Percentiles rank a stretch among this genome's conserved stretches.
Conservation (phyloP, 2,329 filamentous ascomycete genomes). For the Triangularia verruculosa region DNA sequence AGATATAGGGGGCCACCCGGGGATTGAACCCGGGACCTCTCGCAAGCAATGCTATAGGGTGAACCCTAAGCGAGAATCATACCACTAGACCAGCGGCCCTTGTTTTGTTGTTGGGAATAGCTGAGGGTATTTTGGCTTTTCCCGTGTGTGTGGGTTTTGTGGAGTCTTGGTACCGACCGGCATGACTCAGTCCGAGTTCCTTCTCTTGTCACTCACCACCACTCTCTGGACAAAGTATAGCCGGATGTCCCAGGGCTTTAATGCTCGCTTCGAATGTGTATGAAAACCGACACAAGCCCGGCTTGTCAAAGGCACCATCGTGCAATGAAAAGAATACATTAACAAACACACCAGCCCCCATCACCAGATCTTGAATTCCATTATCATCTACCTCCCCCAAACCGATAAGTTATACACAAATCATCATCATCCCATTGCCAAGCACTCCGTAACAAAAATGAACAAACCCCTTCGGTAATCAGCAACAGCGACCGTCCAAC, state of each 20-base stretch:
- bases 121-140: neutral
- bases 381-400: neutral
- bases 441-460: neutral
- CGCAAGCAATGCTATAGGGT: constrained; percentile 26
- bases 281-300: no score
- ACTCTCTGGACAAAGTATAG: no score
- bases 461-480: neutral
- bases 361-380: neutral
- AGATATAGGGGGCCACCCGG: constrained; percentile 26
- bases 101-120: neutral
- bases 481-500: neutral
- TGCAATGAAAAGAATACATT: no score
- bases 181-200: neutral
- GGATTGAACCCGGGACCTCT: constrained; percentile 42
- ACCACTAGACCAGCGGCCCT: constrained; percentile 53
- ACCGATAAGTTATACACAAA: neutral
- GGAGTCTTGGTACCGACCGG: neutral
- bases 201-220: neutral
- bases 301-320: no score
- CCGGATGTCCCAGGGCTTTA: no score
- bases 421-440: neutral
- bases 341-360: neutral
- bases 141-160: neutral
- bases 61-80: constrained; percentile 64
- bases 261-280: no score